Percentiles rank a stretch among this genome's conserved stretches.
These are phyloP conservation scores for Purpureocillium lavendulum DNA, from an alignment of 2,329 filamentous ascomycete genomes.

Conservation along the genomic window DNA sequence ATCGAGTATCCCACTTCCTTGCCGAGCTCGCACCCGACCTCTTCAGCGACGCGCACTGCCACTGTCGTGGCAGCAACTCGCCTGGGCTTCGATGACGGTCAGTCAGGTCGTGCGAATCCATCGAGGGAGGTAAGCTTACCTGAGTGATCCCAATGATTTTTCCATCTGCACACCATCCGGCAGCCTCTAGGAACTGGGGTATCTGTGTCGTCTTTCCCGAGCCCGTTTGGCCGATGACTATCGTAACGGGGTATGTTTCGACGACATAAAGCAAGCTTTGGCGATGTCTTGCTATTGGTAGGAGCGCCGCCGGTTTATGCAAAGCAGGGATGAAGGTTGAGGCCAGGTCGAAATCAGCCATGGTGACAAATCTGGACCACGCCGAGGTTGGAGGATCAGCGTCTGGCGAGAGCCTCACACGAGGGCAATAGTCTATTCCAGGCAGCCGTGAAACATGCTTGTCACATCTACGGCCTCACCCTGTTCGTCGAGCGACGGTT, in stretches of 20 bases:
- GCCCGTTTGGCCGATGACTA: conserved; percentile 88
- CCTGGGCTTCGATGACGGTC: conserved; percentile 54
- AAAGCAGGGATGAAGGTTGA: conserved; percentile 67
- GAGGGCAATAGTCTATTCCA: not conserved
- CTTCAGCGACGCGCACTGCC: conserved; percentile 80
- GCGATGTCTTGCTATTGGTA: conserved; percentile 81
- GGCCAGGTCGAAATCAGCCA: conserved; percentile 50
- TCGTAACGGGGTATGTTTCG: conserved; percentile 75
- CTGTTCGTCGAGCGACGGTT: too few relatives aligned
- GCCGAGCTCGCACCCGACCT: conserved; percentile 76
- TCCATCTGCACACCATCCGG: conserved; percentile 80
- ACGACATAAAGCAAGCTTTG: conserved; percentile 76
- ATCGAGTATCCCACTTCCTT: conserved; percentile 93
- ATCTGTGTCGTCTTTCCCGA: conserved; percentile 95
- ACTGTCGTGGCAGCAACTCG: conserved; percentile 88
- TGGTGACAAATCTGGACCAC: conserved; percentile 13
- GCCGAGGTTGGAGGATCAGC: too few relatives aligned
- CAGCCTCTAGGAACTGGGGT: conserved; percentile 80
- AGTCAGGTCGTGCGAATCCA: not conserved
- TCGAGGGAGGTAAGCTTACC: conserved; percentile 39
- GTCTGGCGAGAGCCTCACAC: too few relatives aligned
- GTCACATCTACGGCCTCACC: too few relatives aligned
- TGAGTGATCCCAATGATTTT: conserved; percentile 85
- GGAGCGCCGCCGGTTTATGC: conserved; percentile 73
- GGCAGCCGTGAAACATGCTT: too few relatives aligned